Evolutionary conservation across 441 rosid species (phyloP).

Genomic region (Pelargonium australe): DNA sequence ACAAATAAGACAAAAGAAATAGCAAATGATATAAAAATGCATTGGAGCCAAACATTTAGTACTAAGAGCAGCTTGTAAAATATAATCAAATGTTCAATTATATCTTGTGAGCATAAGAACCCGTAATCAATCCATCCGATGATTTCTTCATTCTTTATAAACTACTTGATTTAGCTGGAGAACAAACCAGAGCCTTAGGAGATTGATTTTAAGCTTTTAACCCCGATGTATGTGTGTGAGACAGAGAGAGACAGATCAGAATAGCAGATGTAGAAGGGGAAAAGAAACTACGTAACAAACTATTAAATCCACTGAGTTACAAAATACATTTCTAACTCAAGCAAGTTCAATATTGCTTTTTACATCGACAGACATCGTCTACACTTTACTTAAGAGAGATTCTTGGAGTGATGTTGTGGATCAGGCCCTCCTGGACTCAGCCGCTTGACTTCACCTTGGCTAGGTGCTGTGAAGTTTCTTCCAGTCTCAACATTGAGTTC

Average conservation of each 20-base stretch:
- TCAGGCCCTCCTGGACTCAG: constrained; percentile 5
- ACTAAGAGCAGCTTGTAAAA: too few relatives aligned
- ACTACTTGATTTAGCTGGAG: too few relatives aligned
- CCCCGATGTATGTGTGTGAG: not conserved
- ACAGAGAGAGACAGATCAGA: not conserved
- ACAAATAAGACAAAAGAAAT: too few relatives aligned
- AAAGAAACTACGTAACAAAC: not conserved
- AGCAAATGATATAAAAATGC: too few relatives aligned
- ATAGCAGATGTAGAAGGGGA: not conserved
- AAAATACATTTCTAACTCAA: not conserved
- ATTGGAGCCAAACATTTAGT: too few relatives aligned
- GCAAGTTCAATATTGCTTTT: not conserved
- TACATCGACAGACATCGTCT: not conserved
- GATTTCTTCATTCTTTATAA: too few relatives aligned
- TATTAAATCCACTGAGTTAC: not conserved
- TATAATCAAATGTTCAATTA: too few relatives aligned
- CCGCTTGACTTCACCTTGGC: not conserved
- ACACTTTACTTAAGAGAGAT: not conserved
- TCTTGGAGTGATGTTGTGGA: not conserved
- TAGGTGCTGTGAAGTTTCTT: not conserved
- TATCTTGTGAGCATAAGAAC: too few relatives aligned
- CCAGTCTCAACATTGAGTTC: constrained; percentile 2
- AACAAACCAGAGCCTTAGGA: too few relatives aligned
- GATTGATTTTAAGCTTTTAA: not conserved
- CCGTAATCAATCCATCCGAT: too few relatives aligned